A percentile compares a stretch with the other conserved stretches of the same genome.
Evolutionary conservation across 176 grass and related monocot species (phyloP).

Genomic region (Carex kokanica): DNA sequence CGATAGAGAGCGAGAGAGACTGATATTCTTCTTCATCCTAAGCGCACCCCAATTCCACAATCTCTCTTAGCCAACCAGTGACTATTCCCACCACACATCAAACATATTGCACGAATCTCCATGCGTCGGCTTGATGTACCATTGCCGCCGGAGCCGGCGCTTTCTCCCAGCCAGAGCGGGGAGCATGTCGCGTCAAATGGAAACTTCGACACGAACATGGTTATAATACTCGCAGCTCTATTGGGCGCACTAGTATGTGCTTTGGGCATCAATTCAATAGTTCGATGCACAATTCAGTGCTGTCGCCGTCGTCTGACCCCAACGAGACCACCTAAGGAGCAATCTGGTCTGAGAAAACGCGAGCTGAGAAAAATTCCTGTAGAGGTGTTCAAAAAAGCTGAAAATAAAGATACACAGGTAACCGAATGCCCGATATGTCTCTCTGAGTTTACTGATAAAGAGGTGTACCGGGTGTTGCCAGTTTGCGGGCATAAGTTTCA

Average conservation of each 20-base stretch:
- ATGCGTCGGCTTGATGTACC: slow-evolving; percentile 25
- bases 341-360: slow-evolving; percentile 46
- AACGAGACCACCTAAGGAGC: neutral
- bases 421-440: slow-evolving; percentile 88
- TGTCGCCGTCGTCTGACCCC: slow-evolving; percentile 31
- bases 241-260: slow-evolving; percentile 76
- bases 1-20: neutral
- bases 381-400: slow-evolving; percentile 53
- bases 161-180: slow-evolving; percentile 32
- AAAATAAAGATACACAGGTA: slow-evolving; percentile 4
- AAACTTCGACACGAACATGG: slow-evolving; percentile 96
- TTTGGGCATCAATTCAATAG: slow-evolving; percentile 62
- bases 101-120: slow-evolving; percentile 6
- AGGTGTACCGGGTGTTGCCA: slow-evolving; percentile 77
- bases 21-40: slow-evolving; percentile 21
- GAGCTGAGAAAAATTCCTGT: slow-evolving; percentile 62
- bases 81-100: neutral
- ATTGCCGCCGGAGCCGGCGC: slow-evolving; percentile 23
- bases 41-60: neutral
- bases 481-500: slow-evolving; percentile 78
- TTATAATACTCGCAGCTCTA: slow-evolving; percentile 86
- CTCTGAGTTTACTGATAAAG: slow-evolving; percentile 74
- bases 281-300: slow-evolving; percentile 55
- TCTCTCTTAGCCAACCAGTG: neutral
- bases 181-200: slow-evolving; percentile 20